Base-by-base conservation (phyloP, 2,329 filamentous ascomycete species). In the Trichoderma hamatum region DNA sequence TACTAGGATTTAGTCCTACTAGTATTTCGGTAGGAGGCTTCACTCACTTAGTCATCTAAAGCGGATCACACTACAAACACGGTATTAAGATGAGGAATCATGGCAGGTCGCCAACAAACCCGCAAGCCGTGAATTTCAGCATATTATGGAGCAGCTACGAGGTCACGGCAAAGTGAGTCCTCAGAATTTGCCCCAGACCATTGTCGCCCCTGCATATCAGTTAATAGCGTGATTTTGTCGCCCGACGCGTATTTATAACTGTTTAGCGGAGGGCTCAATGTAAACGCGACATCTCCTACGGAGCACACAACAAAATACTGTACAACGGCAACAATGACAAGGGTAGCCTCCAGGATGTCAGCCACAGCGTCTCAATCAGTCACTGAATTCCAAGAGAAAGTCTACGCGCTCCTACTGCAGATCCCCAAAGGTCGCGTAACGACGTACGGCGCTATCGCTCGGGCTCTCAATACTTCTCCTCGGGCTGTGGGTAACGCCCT, bases 61-160 rank as follows among this genome's bases (percentile, higher is more conserved):
- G 13, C 14, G 9, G 24, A 30, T 13, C 21, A 34, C 32, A 16
- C 4, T 3, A 28, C 51, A 7, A 52, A 63, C n/a, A 43, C 43
- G 30, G 60, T 51, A 52, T 21, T 34, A 63, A 63, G 43, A 51
- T 63, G 60, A 63, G 60, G 60, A 63, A 63, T 36, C 60, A 63
- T 19, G 6, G 51, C 16, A 28, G 19, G 32, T 16, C 13, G 21
- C 43, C 32, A 7, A 11, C 0, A 11, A 14, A 14, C 7, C 21
- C 30, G 24, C 51, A 3, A 13, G 34, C 28, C 43, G 60, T 63
- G 60, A 63, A 63, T 36, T 63, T 19, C 24, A 21, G 39, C 39
- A 62, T 34, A 28, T 16, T 62, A 24, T 4, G 46, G 10, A 49
- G 46, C 46, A 19, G 26, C 26, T 28, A 26, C 51, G 4, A 19